Conservation (phyloP, 179 eudicot species). For the Actinidia arguta region DNA sequence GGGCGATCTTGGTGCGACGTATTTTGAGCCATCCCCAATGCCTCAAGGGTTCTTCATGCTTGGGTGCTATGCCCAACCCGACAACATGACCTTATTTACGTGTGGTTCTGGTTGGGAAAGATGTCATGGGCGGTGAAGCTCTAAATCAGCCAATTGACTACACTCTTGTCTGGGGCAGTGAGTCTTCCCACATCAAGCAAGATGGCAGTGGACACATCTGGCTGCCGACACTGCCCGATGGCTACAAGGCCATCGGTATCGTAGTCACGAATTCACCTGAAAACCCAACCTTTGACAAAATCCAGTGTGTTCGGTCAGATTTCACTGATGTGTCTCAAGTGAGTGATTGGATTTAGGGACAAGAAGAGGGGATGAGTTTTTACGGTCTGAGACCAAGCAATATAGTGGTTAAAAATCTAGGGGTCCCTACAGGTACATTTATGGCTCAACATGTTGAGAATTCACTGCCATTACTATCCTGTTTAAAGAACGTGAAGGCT, state of each 20-base stretch:
- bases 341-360: conserved; percentile 60
- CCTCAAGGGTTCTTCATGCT: conserved; percentile 81
- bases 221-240: conserved; percentile 76
- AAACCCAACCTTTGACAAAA: conserved; percentile 68
- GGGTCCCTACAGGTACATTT: conserved; percentile 73
- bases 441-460: conserved; percentile 40
- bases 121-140: conserved; percentile 28
- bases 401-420: conserved; percentile 57
- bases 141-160: conserved; percentile 65
- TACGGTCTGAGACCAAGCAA: conserved; percentile 62
- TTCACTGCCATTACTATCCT: conserved; percentile 28
- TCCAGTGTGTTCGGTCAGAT: conserved; percentile 71
- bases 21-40: conserved; percentile 66
- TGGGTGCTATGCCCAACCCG: conserved; percentile 77
- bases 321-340: conserved; percentile 56
- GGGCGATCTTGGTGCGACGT: conserved; percentile 65
- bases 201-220: conserved; percentile 70
- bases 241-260: conserved; percentile 71
- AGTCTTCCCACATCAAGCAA: conserved; percentile 46
- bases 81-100: conserved; percentile 62
- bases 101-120: conserved; percentile 75
- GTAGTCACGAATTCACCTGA: conserved; percentile 60
- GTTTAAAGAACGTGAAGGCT: conserved; percentile 66
- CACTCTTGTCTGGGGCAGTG: conserved; percentile 67
- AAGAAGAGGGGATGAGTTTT: conserved; percentile 44